Conservation (phyloP, 148 eudicot genomes). For the Silene uniflora region DNA sequence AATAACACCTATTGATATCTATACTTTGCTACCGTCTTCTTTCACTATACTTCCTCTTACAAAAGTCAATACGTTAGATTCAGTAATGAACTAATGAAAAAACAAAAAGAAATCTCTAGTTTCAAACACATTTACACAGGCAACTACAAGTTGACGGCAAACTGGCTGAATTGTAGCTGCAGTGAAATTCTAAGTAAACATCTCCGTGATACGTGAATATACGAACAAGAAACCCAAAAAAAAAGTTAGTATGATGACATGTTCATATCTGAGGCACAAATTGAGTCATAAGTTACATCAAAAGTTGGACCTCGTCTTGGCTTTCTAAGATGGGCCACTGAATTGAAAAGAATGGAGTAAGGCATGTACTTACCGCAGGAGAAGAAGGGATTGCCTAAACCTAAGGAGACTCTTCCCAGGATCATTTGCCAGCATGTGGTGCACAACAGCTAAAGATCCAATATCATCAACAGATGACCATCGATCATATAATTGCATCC, state of each 20-base stretch:
- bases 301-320: background rate
- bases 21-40: background rate
- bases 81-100: background rate
- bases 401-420: slow-evolving; percentile 75
- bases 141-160: background rate
- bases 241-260: background rate
- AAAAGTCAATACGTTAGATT: background rate
- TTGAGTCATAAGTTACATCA: background rate
- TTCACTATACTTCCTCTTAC: background rate
- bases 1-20: too few species aligned
- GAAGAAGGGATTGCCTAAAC: slow-evolving; percentile 81
- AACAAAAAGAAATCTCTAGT: background rate
- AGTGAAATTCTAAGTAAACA: background rate
- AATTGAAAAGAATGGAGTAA: slow-evolving; percentile 2
- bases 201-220: background rate
- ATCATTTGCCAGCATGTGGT: slow-evolving; percentile 72
- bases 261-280: background rate
- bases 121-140: background rate
- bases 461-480: slow-evolving; percentile 93
- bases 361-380: slow-evolving; percentile 49
- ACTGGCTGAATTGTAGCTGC: background rate
- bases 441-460: slow-evolving; percentile 80
- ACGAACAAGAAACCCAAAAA: background rate
- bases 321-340: background rate
- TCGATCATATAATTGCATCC: slow-evolving; percentile 80